A percentile compares a stretch with the other conserved stretches of the same genome.
phyloP scores from a whole-genome alignment of 768 basidiomycete genomes.

The Cystobasidium tubakii region DNA sequence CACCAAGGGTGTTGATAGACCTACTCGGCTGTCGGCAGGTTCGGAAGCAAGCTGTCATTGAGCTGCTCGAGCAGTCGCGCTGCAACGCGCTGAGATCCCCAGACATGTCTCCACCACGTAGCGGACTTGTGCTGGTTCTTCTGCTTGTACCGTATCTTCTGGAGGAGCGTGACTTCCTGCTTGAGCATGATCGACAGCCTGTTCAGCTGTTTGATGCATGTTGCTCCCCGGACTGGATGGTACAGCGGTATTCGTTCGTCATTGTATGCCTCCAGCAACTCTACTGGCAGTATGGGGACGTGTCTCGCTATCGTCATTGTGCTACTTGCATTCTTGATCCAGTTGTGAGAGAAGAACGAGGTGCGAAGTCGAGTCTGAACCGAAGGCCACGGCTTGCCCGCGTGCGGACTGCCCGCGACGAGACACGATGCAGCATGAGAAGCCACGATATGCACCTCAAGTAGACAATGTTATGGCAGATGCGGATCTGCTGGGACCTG shows the following conservation, averaged over 20 bases:
- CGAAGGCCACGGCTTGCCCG: background rate
- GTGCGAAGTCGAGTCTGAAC: background rate
- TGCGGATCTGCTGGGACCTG: constrained; percentile 1
- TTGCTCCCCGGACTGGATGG: constrained; percentile 8
- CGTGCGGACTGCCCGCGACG: background rate
- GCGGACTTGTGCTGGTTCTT: constrained; percentile 33
- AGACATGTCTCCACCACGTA: constrained; percentile 33
- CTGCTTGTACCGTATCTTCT: constrained; percentile 35
- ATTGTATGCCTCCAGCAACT: background rate
- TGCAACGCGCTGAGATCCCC: constrained; percentile 16
- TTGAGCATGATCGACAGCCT: constrained; percentile 18
- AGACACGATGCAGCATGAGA: constrained; percentile 25
- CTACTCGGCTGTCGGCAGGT: background rate
- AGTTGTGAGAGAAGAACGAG: background rate
- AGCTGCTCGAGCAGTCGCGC: constrained; percentile 1
- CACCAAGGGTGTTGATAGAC: background rate
- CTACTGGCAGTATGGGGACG: background rate
- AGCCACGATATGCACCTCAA: background rate
- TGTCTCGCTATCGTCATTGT: background rate
- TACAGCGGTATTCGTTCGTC: background rate
- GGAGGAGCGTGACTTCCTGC: constrained; percentile 6
- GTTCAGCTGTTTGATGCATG: constrained; percentile 28
- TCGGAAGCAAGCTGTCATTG: background rate
- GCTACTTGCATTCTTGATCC: background rate
- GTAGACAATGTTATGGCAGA: background rate